Percentiles rank a stretch among this genome's conserved stretches.
Evolutionary conservation across 495 filamentous ascomycete genomes (phyloP).

Genomic region (Penicillium roqueforti): DNA sequence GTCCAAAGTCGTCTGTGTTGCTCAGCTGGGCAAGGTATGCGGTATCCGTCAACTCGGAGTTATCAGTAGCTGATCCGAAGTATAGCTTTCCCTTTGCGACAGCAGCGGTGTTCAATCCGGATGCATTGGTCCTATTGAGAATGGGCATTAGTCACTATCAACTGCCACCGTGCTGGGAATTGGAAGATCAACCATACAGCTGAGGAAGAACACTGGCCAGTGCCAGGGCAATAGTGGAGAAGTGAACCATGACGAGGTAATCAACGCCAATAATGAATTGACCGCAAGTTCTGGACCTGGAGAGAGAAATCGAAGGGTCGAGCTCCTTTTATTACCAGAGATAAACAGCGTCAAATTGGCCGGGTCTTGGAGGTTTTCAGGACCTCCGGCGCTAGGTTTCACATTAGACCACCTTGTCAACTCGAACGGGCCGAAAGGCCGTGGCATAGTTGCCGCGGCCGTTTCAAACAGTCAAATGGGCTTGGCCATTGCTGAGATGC

Average conservation of each 20-base stretch:
- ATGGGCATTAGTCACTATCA: background rate
- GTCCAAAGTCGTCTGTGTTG: constrained; percentile 54
- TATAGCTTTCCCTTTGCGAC: constrained; percentile 50
- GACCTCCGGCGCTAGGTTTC: constrained; percentile 7
- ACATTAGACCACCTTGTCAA: background rate
- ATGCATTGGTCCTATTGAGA: constrained; percentile 16
- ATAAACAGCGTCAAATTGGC: background rate
- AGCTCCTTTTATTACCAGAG: background rate
- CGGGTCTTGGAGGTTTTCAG: constrained; percentile 2
- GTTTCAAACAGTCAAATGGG: constrained; percentile 5
- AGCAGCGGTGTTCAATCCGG: constrained; percentile 48
- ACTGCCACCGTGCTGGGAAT: background rate
- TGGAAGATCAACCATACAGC: constrained; percentile 12
- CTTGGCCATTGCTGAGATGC: background rate
- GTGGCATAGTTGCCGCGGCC: constrained; percentile 26
- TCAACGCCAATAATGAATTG: background rate
- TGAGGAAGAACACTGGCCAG: constrained; percentile 26
- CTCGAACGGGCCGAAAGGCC: constrained; percentile 16
- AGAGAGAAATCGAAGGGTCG: background rate
- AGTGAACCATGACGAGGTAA: constrained; percentile 23
- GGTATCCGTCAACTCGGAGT: constrained; percentile 48
- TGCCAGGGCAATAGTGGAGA: constrained; percentile 19
- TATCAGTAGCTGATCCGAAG: constrained; percentile 58
- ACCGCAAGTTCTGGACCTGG: background rate
- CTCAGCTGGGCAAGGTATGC: constrained; percentile 42